These are phyloP conservation scores for Linum lewisii DNA, from an alignment of 345 rosid species.

Conservation along the genomic window DNA sequence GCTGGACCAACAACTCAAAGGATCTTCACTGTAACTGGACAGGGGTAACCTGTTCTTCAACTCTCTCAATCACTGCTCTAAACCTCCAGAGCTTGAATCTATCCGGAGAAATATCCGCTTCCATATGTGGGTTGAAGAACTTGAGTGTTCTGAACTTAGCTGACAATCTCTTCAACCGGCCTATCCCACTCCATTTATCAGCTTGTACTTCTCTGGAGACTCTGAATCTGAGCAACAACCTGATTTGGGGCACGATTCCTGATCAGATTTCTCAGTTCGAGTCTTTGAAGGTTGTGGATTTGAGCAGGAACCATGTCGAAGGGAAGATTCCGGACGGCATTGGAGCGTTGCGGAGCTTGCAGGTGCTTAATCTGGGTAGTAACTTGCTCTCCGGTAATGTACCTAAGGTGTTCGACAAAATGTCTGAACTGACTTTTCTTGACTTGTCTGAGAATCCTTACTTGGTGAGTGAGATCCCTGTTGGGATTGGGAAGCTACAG, in stretches of 20 bases:
- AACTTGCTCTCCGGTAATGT: conserved; percentile 27
- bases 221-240: conserved; percentile 25
- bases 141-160: conserved; percentile 69
- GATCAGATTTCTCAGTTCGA: conserved; percentile 24
- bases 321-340: conserved; percentile 21
- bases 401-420: conserved; percentile 44
- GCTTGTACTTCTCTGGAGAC: conserved; percentile 39
- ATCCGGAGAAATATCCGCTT: conserved; percentile 75
- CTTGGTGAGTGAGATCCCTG: conserved; percentile 58
- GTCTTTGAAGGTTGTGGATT: conserved; percentile 18
- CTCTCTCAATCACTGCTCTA: conserved; percentile 42
- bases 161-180: conserved; percentile 63
- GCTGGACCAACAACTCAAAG: conserved; percentile 50
- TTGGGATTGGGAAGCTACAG: conserved; percentile 54
- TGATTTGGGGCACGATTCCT: conserved; percentile 27
- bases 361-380: conserved; percentile 24
- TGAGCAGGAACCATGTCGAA: conserved; percentile 22
- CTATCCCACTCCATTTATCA: conserved; percentile 74
- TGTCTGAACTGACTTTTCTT: conserved; percentile 62
- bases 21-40: conserved; percentile 81
- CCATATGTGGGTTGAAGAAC: conserved; percentile 53
- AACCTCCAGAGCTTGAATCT: conserved; percentile 76
- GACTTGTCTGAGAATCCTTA: conserved; percentile 70
- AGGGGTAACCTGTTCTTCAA: conserved; percentile 53
- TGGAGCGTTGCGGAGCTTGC: conserved; percentile 17